Base-by-base conservation (phyloP, 2,329 filamentous ascomycete genomes). In the Chaetomiaceae sp. region DNA sequence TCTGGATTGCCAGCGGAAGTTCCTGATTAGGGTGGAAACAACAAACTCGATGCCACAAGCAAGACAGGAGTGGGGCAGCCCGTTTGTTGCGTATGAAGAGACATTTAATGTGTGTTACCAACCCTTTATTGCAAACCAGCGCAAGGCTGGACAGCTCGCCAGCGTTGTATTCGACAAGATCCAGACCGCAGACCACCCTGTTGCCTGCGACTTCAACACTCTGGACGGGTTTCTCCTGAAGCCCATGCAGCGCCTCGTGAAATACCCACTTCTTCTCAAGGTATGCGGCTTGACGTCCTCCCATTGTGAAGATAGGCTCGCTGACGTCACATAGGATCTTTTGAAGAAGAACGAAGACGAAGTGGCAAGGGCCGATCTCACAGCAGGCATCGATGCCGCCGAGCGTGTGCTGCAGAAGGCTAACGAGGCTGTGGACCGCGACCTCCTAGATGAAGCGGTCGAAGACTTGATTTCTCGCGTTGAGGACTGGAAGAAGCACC, bases 401-500 rank as follows among this genome's bases (percentile, higher is more conserved):
- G 88, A 90, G 61, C 80, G 86, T 47, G 87, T 96, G 0, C 77
- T 97, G 27, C 82, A 85, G 58, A 86, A 89, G 62, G 92, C 92
- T 5, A 96, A 97, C 66, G 86, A 91, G 53, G 92, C 91, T 4
- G 90, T 99, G 40, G 88, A 95, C 66, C 86, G 88, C 45, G 90
- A 96, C 65, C 81, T 96, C 47, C 78, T 95, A 48, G 81, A 87
- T 44, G 88, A 94, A 65, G 90, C 91, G 5, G 75, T 96, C 9
- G 83, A 87, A 56, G 94, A 97, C 55, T 77, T 99, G 23, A 84
- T 86, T 55, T 73, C 73, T 49, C 80, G 94, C 46, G 92, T 99
- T 1, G 94, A 97, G 65, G 94, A 99, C 68, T 99, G 94, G 94
- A 97, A 96, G 71, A 89, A 87, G 48, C 89, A 97, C 66, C 84